Conservation (phyloP, 2,329 filamentous ascomycete genomes). For the Colletotrichum navitas region DNA sequence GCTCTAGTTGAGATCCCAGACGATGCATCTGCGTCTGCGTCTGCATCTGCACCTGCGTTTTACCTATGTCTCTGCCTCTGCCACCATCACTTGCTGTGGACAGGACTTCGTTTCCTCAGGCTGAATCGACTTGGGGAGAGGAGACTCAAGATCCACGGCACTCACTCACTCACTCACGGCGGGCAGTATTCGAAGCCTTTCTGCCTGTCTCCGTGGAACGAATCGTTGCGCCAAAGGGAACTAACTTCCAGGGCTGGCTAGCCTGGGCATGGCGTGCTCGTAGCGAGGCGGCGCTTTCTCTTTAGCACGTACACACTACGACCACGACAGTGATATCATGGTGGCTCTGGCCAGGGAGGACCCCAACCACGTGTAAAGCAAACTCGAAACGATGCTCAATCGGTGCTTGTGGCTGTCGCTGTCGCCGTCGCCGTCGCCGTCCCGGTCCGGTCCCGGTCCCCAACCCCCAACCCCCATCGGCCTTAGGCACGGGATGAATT, state of each 20-base stretch:
- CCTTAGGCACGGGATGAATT: conserved; percentile 30
- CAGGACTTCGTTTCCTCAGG: neutral
- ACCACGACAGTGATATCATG: conserved; percentile 13
- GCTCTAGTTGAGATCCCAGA: neutral
- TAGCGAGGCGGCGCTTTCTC: neutral
- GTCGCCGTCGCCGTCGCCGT: conserved; percentile 24
- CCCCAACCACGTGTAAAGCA: neutral
- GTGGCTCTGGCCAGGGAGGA: neutral
- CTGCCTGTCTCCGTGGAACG: neutral
- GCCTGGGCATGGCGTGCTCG: conserved; percentile 4
- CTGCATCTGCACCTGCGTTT: too few species aligned
- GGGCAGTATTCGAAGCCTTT: neutral
- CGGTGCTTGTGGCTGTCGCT: neutral
- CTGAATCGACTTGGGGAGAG: neutral
- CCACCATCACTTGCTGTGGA: neutral
- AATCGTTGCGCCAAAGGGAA: conserved; percentile 3
- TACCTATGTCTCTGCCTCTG: neutral
- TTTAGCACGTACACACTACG: neutral
- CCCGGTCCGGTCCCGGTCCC: too few species aligned
- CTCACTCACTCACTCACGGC: neutral
- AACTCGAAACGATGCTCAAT: conserved; percentile 12
- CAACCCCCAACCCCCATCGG: conserved; percentile 28
- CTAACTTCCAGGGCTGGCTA: neutral
- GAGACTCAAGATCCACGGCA: neutral
- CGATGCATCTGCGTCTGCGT: neutral